These are phyloP conservation scores for Neoascochyta sp. DNA, from an alignment of 2,329 filamentous ascomycete species.

Conservation along the genomic window DNA sequence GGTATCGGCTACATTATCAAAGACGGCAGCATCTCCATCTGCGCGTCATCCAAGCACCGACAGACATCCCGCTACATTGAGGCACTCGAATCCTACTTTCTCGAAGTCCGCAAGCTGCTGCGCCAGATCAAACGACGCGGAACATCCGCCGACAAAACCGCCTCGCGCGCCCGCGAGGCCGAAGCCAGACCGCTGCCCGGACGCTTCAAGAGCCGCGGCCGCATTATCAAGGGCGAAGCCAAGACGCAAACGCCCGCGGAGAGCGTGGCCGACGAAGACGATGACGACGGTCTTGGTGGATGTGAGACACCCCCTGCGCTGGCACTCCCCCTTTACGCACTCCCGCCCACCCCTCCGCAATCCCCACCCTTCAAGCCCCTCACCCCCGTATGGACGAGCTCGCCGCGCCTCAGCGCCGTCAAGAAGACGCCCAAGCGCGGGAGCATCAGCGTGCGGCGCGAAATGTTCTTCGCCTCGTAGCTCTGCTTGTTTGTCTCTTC, in stretches of 20 bases:
- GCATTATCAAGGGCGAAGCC: constrained; percentile 63
- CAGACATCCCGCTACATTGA: constrained; percentile 90
- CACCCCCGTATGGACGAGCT: constrained; percentile 30
- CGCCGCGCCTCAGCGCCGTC: constrained; percentile 13
- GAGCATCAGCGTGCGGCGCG: too few relatives aligned
- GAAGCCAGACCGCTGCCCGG: constrained; percentile 49
- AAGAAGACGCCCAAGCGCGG: constrained; percentile 18
- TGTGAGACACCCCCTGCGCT: constrained; percentile 57
- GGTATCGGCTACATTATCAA: constrained; percentile 99
- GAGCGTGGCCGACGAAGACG: constrained; percentile 68
- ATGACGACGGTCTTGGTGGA: constrained; percentile 86
- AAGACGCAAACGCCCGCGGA: constrained; percentile 54
- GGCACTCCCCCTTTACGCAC: constrained; percentile 8
- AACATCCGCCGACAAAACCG: constrained; percentile 51
- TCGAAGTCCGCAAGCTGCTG: constrained; percentile 84
- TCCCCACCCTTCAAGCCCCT: constrained; percentile 35
- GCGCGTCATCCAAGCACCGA: constrained; percentile 86
- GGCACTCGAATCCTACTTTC: constrained; percentile 81
- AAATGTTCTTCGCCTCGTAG: too few relatives aligned
- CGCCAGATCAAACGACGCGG: constrained; percentile 62
- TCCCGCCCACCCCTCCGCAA: constrained; percentile 34
- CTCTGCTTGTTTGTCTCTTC: too few relatives aligned
- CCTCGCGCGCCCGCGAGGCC: constrained; percentile 59
- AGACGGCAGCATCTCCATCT: constrained; percentile 84
- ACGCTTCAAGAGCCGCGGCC: constrained; percentile 67